Percentiles rank a stretch among this genome's conserved stretches.
These are phyloP conservation scores for Solanum bulbocastanum DNA, from an alignment of 257 asterid genomes.

Conservation along the genomic window DNA sequence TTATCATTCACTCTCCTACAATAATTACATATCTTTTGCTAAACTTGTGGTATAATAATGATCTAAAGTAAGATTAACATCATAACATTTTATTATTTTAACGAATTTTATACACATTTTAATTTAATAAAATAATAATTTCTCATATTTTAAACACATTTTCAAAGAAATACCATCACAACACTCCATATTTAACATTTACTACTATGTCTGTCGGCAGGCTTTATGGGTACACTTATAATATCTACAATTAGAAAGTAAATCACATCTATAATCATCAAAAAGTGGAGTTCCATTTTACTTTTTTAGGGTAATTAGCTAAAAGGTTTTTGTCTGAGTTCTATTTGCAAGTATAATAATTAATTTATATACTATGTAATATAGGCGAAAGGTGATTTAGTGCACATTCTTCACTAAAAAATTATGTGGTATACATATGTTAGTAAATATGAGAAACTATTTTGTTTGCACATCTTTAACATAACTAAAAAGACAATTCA, in stretches of 20 bases:
- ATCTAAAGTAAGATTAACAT: neutral
- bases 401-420: neutral
- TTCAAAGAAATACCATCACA: neutral
- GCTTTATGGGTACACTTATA: neutral
- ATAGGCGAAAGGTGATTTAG: neutral
- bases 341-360: neutral
- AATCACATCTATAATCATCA: neutral
- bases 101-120: neutral
- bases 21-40: conserved; percentile 10
- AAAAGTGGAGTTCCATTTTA: neutral
- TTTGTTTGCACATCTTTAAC: no score
- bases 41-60: neutral
- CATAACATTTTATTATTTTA: neutral
- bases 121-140: neutral
- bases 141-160: neutral
- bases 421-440: neutral
- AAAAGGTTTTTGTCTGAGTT: neutral
- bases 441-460: no score
- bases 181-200: neutral
- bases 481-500: no score
- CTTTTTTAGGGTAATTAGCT: neutral
- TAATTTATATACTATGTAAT: neutral
- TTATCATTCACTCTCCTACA: conserved; percentile 21
- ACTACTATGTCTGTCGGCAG: neutral
- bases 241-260: neutral